phyloP scores from a whole-genome alignment of 768 basidiomycete genomes.

The Xerocomellus chrysenteron region DNA sequence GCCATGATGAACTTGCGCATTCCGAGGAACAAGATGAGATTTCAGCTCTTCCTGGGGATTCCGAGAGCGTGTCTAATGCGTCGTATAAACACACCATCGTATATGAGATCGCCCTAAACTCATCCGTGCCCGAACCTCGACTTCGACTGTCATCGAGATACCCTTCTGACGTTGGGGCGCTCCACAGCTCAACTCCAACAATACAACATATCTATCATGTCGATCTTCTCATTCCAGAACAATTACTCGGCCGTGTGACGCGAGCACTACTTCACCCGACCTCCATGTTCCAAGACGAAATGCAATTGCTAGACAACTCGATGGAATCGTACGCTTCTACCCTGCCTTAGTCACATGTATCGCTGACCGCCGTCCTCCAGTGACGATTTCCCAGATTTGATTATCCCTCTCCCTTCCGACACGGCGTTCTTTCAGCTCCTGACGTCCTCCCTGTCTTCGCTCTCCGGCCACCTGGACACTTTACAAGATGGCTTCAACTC shows the following conservation, averaged over 20 bases:
- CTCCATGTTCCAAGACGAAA: too few species aligned
- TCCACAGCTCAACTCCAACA: not conserved
- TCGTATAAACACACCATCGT: constrained; percentile 33
- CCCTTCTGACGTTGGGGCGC: not conserved
- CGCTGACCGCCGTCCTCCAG: constrained; percentile 5
- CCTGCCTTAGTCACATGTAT: not conserved
- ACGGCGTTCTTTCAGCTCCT: constrained; percentile 78
- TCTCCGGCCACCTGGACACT: constrained; percentile 49
- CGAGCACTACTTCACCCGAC: constrained; percentile 4
- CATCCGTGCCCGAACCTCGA: constrained; percentile 54
- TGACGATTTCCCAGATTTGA: constrained; percentile 45
- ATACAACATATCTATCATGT: constrained; percentile 6
- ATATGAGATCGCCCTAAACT: constrained; percentile 55
- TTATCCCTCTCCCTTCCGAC: constrained; percentile 79
- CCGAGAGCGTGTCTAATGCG: not conserved
- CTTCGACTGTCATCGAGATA: constrained; percentile 44
- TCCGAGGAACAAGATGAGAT: not conserved
- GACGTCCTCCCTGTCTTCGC: constrained; percentile 54
- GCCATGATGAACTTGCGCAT: not conserved
- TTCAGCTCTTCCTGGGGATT: not conserved
- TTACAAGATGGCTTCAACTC: constrained; percentile 53
- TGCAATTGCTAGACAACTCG: too few species aligned
- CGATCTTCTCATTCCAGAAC: constrained; percentile 16
- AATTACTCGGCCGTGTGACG: constrained; percentile 1
- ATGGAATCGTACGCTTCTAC: too few species aligned